Percentiles rank a stretch among this genome's conserved stretches.
These are phyloP conservation scores for Aureobasidium leucospermi DNA, from an alignment of 2,329 filamentous ascomycete species.

Conservation along the genomic window DNA sequence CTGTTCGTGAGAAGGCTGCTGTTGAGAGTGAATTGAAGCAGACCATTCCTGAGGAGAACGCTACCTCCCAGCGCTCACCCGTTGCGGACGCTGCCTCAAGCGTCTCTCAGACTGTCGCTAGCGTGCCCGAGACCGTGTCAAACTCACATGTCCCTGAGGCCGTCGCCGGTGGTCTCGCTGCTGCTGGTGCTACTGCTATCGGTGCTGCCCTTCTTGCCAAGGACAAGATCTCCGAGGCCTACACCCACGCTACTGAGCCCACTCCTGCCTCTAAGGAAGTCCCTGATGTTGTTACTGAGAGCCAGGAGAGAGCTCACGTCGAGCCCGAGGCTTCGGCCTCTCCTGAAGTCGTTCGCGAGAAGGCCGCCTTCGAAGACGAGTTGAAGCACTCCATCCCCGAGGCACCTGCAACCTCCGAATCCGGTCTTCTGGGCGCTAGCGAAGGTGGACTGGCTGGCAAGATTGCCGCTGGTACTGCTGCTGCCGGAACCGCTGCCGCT, in stretches of 20 bases:
- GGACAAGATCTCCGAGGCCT: slow-evolving; percentile 29
- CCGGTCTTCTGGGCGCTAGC: slow-evolving; percentile 28
- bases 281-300: slow-evolving; percentile 61
- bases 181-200: slow-evolving; percentile 29
- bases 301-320: slow-evolving; percentile 57
- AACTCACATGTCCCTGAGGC: slow-evolving; percentile 34
- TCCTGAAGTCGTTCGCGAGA: slow-evolving; percentile 42
- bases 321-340: slow-evolving; percentile 60
- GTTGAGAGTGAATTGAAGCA: slow-evolving; percentile 64
- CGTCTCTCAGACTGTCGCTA: background rate
- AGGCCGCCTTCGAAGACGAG: slow-evolving; percentile 57
- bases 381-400: slow-evolving; percentile 43
- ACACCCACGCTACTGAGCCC: slow-evolving; percentile 16
- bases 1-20: slow-evolving; percentile 63
- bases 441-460: slow-evolving; percentile 32
- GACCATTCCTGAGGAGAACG: slow-evolving; percentile 46
- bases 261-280: slow-evolving; percentile 32
- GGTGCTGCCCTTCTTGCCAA: slow-evolving; percentile 28
- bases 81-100: background rate
- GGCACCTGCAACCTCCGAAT: slow-evolving; percentile 18
- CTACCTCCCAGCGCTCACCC: slow-evolving; percentile 19
- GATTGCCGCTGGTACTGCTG: slow-evolving; percentile 38
- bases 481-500: slow-evolving; percentile 29
- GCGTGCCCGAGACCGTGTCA: background rate
- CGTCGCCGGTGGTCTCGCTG: slow-evolving; percentile 32